Evolutionary conservation across 2,329 filamentous ascomycete genomes (phyloP).

Genomic region (Alternaria consortialis): DNA sequence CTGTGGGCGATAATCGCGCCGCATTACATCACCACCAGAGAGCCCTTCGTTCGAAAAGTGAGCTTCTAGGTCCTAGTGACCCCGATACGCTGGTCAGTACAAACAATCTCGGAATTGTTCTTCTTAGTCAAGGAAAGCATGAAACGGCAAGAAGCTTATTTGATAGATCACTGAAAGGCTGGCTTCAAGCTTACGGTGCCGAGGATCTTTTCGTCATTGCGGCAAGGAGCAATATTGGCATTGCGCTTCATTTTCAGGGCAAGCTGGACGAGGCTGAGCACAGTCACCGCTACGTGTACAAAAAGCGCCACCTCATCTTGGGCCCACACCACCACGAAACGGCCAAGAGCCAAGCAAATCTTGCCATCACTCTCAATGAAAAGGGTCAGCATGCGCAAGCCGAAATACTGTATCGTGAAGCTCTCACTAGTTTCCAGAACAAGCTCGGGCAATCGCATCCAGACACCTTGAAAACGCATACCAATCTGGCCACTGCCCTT

Average conservation of each 20-base stretch:
- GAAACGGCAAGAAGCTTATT: background rate
- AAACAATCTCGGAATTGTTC: background rate
- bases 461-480: background rate
- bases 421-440: background rate
- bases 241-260: conserved; percentile 18
- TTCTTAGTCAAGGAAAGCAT: background rate
- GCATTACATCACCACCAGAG: too few species aligned
- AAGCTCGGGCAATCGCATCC: background rate
- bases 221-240: conserved; percentile 35
- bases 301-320: background rate
- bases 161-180: background rate
- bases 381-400: background rate
- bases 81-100: background rate
- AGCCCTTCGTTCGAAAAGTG: too few species aligned
- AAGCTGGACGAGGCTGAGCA: conserved; percentile 7
- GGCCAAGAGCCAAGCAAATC: conserved; percentile 4
- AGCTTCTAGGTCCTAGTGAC: too few species aligned
- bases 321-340: conserved; percentile 13
- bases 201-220: conserved; percentile 2
- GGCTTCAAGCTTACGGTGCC: background rate
- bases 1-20: too few species aligned
- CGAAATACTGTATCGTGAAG: background rate
- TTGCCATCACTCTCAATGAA: background rate
- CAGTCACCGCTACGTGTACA: background rate
- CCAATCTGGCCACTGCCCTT: background rate